Evolutionary conservation across 73 alveolate species (phyloP), one percentile per base, ranked within the genome.

Genomic region (Effrenium voratum): DNA sequence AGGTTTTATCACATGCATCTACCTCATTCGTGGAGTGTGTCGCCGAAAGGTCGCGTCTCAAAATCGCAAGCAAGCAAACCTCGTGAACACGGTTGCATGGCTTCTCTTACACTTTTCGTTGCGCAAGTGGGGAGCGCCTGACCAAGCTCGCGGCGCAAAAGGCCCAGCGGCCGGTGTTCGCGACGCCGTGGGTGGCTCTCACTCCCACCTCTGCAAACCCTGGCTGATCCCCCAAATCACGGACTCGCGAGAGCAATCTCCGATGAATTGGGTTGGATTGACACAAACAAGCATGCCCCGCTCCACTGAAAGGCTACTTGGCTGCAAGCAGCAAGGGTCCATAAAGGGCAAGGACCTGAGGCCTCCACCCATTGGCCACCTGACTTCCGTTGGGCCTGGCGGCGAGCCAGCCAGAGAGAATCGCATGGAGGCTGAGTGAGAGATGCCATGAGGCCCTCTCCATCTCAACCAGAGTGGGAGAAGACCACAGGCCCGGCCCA

Each of bases 141-240:
- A n/a, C n/a, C n/a, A n/a, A n/a, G n/a, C n/a, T n/a, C n/a, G 24
- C 15, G 80, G 41, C 94, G 28, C 90, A 91, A 44, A 91, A 91
- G 79, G 98, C 98, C 98, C 98, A 91, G 59, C 98, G 98, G 55
- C 98, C 98, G 12, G 98, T 28, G 28, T 73, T 47, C 43, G 44
- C 77, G 43, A 91, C 98, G 3, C 98, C 98, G 3, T 68, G 90
- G 59, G 87, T 73, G 57, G 91, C 98, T 34, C 98, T 73, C 34
- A 91, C 98, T 15, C 98, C 98, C 2, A 91, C 98, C 98, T 87
- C 30, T 28, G 70, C 30, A 16, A 44, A 73, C 44, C n/a, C n/a
- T n/a, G n/a, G n/a, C n/a, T n/a, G n/a, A n/a, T n/a, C n/a, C n/a
- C n/a, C n/a, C n/a, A n/a, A n/a, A n/a, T n/a, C n/a, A n/a, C n/a